phyloP scores from a whole-genome alignment of 768 basidiomycete species.

The Leucosporidium scottii region DNA sequence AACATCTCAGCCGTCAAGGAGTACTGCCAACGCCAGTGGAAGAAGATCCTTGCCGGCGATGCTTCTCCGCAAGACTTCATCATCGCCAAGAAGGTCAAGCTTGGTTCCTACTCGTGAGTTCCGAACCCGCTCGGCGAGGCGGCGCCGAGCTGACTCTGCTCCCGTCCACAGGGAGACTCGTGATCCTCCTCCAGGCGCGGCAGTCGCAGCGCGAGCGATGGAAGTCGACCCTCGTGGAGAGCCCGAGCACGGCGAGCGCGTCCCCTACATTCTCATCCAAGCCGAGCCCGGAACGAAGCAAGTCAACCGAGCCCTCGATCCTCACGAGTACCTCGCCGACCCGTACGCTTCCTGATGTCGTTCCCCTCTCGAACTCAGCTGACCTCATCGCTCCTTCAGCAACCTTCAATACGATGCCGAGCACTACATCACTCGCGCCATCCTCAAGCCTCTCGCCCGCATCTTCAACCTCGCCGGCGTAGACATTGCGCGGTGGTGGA shows the following conservation, averaged over 20 bases:
- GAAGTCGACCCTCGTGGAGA: conserved; percentile 71
- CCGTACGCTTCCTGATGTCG: conserved; percentile 46
- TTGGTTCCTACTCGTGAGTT: conserved; percentile 86
- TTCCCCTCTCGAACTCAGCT: background rate
- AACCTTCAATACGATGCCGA: conserved; percentile 59
- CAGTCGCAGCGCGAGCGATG: conserved; percentile 70
- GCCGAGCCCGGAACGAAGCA: conserved; percentile 55
- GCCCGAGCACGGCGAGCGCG: conserved; percentile 83
- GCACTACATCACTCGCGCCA: conserved; percentile 79
- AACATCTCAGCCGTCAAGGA: conserved; percentile 83
- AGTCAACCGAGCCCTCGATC: conserved; percentile 67
- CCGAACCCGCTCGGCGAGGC: background rate
- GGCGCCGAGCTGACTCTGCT: background rate
- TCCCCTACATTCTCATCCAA: conserved; percentile 77
- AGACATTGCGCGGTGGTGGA: conserved; percentile 77
- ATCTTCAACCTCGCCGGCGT: conserved; percentile 87
- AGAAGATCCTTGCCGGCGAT: conserved; percentile 69
- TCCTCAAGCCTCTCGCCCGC: conserved; percentile 83
- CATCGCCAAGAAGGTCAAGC: conserved; percentile 82
- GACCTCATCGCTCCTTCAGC: background rate
- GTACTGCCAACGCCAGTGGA: conserved; percentile 78
- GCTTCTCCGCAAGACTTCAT: conserved; percentile 87
- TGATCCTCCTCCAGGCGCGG: conserved; percentile 84
- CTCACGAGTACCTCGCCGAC: conserved; percentile 58
- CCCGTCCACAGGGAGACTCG: conserved; percentile 58